Evolutionary conservation across 345 rosid species (phyloP).

Genomic region (Corchorus olitorius): DNA sequence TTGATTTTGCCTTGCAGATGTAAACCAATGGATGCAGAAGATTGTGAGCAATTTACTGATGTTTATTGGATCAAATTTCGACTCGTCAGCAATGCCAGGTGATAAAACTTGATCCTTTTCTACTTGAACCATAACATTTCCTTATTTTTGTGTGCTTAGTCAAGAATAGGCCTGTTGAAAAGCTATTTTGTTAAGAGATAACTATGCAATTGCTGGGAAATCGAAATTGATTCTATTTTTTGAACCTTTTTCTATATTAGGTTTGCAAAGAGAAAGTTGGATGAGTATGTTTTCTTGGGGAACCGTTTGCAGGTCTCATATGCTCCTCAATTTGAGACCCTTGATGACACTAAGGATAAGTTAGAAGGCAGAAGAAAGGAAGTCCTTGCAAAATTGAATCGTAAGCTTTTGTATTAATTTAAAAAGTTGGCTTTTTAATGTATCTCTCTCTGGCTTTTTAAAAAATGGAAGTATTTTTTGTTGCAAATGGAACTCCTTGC

Average conservation of each 20-base stretch:
- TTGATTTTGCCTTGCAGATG: slow-evolving; percentile 39
- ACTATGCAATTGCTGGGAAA: not conserved
- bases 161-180: not conserved
- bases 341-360: slow-evolving; percentile 73
- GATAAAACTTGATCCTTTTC: slow-evolving; percentile 4
- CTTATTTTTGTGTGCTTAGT: not conserved
- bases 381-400: slow-evolving; percentile 59
- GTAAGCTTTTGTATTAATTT: slow-evolving; percentile 39
- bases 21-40: slow-evolving; percentile 96
- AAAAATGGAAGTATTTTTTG: not conserved
- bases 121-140: not conserved
- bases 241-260: slow-evolving; percentile 31
- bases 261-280: slow-evolving; percentile 91
- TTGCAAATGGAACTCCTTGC: not conserved
- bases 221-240: not conserved
- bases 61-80: slow-evolving; percentile 82
- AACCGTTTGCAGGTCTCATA: slow-evolving; percentile 68
- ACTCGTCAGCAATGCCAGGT: slow-evolving; percentile 77
- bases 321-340: slow-evolving; percentile 79
- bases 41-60: slow-evolving; percentile 74
- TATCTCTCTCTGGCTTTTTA: not conserved
- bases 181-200: not conserved
- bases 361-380: slow-evolving; percentile 80
- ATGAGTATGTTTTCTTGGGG: slow-evolving; percentile 75
- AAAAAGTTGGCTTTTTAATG: not conserved